Evolutionary conservation across 495 filamentous ascomycete species (phyloP).

Genomic region (Penicillium simplicissimum): DNA sequence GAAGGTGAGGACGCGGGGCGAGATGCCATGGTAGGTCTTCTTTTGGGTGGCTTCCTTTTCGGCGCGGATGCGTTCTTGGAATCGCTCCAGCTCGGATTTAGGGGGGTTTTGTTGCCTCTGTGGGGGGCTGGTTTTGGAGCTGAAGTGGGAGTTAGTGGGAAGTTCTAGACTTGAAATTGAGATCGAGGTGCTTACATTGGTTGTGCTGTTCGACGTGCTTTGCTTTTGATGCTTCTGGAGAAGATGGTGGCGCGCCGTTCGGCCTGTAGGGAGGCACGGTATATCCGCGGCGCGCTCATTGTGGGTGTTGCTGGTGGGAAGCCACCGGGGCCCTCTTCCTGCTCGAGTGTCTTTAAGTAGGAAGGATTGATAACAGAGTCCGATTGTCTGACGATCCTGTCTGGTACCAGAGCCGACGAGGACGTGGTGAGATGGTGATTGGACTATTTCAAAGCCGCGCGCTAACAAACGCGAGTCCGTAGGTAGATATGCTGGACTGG

Average conservation of each 20-base stretch:
- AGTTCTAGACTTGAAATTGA: background rate
- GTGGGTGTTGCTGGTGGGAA: background rate
- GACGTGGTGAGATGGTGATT: background rate
- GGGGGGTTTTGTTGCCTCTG: conserved; percentile 12
- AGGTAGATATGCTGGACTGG: background rate
- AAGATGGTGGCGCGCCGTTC: conserved; percentile 5
- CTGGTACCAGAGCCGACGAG: background rate
- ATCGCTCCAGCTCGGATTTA: conserved; percentile 13
- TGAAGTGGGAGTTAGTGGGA: background rate
- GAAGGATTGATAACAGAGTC: background rate
- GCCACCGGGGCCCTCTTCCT: background rate
- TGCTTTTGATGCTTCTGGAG: conserved; percentile 24
- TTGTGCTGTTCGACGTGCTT: conserved; percentile 16
- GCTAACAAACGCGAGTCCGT: background rate
- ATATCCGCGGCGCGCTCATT: conserved; percentile 22
- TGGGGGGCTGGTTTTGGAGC: conserved; percentile 7
- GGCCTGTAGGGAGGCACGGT: conserved; percentile 11
- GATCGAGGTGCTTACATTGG: conserved; percentile 10
- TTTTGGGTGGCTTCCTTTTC: conserved; percentile 9
- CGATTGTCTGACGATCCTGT: background rate
- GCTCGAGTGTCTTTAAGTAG: background rate
- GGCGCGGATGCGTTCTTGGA: conserved; percentile 12
- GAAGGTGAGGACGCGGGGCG: conserved; percentile 39
- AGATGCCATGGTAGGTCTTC: conserved; percentile 26
- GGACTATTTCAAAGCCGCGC: conserved; percentile 1